A percentile compares a stretch with the other conserved stretches of the same genome.
Conservation (phyloP, 2,329 filamentous ascomycete species). For the Colletotrichum noveboracense region DNA sequence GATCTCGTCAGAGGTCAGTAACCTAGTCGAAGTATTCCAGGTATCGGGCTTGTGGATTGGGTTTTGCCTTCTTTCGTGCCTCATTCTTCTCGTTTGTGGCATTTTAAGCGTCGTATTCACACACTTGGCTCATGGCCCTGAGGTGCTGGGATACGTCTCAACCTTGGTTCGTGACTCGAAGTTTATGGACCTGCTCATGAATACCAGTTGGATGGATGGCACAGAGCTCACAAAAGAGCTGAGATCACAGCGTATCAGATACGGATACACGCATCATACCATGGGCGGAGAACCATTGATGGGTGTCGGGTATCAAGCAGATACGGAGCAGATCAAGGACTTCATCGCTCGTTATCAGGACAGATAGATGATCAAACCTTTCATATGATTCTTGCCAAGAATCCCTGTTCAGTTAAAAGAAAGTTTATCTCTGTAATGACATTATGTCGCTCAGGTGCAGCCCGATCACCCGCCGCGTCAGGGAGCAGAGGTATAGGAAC, state of each 20-base stretch:
- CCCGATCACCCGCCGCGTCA: not conserved
- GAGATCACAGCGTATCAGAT: not conserved
- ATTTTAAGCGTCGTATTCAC: not conserved
- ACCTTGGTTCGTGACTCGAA: not conserved
- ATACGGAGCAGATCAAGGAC: not conserved
- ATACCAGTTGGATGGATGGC: not conserved
- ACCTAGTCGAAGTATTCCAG: not conserved
- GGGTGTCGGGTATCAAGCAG: not conserved
- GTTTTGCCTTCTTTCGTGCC: not conserved
- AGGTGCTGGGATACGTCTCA: not conserved
- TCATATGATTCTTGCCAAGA: accelerated
- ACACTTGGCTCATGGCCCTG: not conserved
- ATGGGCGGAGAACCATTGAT: not conserved
- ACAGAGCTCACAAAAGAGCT: not conserved
- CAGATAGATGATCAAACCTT: not conserved
- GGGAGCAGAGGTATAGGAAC: too few relatives aligned
- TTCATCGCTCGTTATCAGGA: not conserved
- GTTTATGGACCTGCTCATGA: not conserved
- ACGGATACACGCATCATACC: not conserved
- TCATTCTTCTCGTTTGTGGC: not conserved
- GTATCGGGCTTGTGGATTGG: not conserved
- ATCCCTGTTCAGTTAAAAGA: not conserved
- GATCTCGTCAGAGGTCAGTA: not conserved
- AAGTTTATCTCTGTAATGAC: not conserved
- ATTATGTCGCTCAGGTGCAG: not conserved